Base-by-base conservation (phyloP, 2,329 filamentous ascomycete genomes). In the Beauveria medogensis region DNA sequence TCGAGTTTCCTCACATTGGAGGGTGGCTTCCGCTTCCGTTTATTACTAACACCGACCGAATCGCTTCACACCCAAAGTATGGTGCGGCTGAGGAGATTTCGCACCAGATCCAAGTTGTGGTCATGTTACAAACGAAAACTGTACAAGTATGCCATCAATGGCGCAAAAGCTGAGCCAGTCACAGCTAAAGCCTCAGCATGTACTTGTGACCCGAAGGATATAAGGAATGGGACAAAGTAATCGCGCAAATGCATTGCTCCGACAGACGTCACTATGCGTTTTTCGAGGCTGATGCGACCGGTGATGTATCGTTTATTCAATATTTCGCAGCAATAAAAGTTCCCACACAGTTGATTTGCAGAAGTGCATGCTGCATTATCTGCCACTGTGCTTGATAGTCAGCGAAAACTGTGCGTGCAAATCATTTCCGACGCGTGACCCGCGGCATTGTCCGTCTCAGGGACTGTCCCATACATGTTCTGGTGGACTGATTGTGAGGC, bases 31-130 rank as follows among this genome's bases (percentile, higher is more conserved):
- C n/a, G 26, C 12, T 18, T 14, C n/a, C 26, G 7, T 5, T 24
- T 16, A 34, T 26, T n/a, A 59, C 56, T 44, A 59, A 59, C 56
- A 59, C 47, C 37, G 22, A 52, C 56, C 37, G 18, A 59, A 44
- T 52, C 22, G 47, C 37, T n/a, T 59, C 40, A 26, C 34, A 52
- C 40, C 48, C 37, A 48, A 52, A n/a, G 46, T 22, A 24, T 14
- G 55, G 56, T 59, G 56, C 56, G 47, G 56, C 47, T 52, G 22
- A 44, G 12, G 34, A 34, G 12, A 3, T 43, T 43, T n/a, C 22
- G 47, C 24, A 22, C 26, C 37, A 44, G 24, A 16, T 52, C 44
- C 26, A 20, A 6, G 41, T 44, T 24, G 41, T 34, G n/a, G 41
- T 56, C 37, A 47, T 56, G 14, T 40, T 41, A 37, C 28, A 7